Evolutionary conservation across 139 green algal genomes (phyloP).

Genomic region (Closterium sp.): DNA sequence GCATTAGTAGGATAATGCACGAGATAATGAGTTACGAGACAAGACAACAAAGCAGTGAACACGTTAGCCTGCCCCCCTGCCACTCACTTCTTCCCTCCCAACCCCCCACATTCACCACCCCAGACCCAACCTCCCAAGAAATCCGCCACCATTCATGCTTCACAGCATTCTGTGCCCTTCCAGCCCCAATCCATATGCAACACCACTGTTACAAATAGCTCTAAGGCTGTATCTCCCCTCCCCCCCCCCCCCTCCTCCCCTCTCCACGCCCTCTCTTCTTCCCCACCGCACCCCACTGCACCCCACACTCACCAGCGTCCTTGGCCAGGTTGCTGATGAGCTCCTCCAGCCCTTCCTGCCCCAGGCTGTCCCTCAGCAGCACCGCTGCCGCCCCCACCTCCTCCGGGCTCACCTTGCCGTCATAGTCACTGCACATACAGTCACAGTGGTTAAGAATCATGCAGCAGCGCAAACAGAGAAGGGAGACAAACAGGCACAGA

Average conservation of each 20-base stretch:
- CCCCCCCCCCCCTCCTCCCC: no score
- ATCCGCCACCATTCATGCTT: no score
- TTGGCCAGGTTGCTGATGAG: conserved; percentile 48
- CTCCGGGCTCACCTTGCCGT: conserved; percentile 50
- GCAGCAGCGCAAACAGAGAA: not conserved
- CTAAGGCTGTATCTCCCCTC: not conserved
- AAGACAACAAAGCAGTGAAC: no score
- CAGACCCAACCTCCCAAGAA: no score
- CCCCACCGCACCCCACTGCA: not conserved
- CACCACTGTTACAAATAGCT: no score
- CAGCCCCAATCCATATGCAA: no score
- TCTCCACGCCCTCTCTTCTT: not conserved
- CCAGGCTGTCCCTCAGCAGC: conserved; percentile 24
- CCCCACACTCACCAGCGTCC: conserved; percentile 24
- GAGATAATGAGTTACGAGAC: no score
- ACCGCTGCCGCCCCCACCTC: conserved; percentile 43
- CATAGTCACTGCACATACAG: conserved; percentile 35
- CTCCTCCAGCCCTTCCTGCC: conserved; percentile 28
- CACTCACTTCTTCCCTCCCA: no score
- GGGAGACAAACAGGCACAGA: not conserved
- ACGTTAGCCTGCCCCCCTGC: no score
- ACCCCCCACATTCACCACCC: no score
- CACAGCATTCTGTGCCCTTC: no score
- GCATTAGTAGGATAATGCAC: no score
- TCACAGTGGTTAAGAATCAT: not conserved